Base-by-base conservation (phyloP, 768 basidiomycete genomes). In the Amanita rubescens region DNA sequence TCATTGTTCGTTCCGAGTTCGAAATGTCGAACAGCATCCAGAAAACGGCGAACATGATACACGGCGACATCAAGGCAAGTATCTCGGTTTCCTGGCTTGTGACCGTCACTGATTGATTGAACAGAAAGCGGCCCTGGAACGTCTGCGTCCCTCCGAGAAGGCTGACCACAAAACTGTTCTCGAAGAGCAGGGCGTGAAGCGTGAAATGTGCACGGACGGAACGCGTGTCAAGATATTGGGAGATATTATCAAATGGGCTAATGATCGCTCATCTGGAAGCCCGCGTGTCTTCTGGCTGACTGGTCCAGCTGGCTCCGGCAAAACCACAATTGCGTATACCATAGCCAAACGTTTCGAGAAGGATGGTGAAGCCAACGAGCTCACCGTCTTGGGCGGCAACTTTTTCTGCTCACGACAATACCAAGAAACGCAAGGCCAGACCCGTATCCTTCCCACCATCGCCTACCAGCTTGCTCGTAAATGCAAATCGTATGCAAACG, bases 321-420 rank as follows among this genome's bases (percentile, higher is more conserved):
- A 39, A 7, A n/a, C 38, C 1, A 39, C 38, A 3, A 17, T 39
- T 17, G 38, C 38, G 6, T 7, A 17, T 7, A 39, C 38, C 3
- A 17, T 39, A 3, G 38, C 38, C 3, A n/a, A 39, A 39, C 17
- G 17, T 7, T 17, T 15, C 3, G 27, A 47, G n/a, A n/a, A n/a
- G 2, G 42, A 47, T n/a, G 27, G 8, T 3, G 8, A 30, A 30
- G 27, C 3, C 3, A 30, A 8, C 44, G 25, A 5, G 42, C n/a
- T 24, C 14, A 30, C 27, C 27, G 27, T 34, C n/a, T 22, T 54
- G 3, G 43, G 53, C 1, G 53, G 39, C 30, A 55, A 39, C 46
- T 55, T 55, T 34, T 55, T 55, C 24, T 55, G 43, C 38, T 55
- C 53, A 10, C 53, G 47, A 15, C 34, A 22, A 7, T 30, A 20